Conservation (phyloP, 441 rosid genomes). For the Heliophila coronopifolia region DNA sequence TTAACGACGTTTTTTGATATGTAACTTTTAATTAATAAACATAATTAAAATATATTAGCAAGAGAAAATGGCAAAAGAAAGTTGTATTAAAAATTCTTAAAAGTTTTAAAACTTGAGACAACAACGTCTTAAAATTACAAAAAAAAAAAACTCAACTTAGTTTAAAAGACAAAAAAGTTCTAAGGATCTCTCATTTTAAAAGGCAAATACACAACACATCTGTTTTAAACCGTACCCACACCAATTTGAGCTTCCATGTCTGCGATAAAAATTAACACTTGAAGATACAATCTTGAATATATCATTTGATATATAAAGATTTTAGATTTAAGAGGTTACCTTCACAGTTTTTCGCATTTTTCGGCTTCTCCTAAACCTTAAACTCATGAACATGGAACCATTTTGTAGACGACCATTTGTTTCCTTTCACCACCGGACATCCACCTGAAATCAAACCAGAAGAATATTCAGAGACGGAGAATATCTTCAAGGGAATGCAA, state of each 20-base stretch:
- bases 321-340: slow-evolving; percentile 18
- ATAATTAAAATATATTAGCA: too few species aligned
- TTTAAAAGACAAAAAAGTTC: too few species aligned
- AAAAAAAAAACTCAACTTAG: too few species aligned
- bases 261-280: too few species aligned
- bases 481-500: background rate
- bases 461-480: slow-evolving; percentile 4
- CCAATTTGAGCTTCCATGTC: background rate
- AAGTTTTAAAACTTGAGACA: too few species aligned
- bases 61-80: too few species aligned
- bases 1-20: too few species aligned
- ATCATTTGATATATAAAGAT: background rate
- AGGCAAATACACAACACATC: slow-evolving; percentile 12
- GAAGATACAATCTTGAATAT: slow-evolving; percentile 9
- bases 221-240: slow-evolving; percentile 18
- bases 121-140: too few species aligned
- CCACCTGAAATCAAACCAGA: slow-evolving; percentile 50
- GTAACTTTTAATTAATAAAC: too few species aligned
- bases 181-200: slow-evolving; percentile 17
- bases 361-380: slow-evolving; percentile 33
- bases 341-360: background rate
- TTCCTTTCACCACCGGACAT: slow-evolving; percentile 83
- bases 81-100: too few species aligned
- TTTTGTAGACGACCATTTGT: slow-evolving; percentile 94
- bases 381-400: slow-evolving; percentile 82